Percentiles rank a stretch among this genome's conserved stretches.
phyloP scores from a whole-genome alignment of 495 filamentous ascomycete genomes.

The Podospora tetraspora region DNA sequence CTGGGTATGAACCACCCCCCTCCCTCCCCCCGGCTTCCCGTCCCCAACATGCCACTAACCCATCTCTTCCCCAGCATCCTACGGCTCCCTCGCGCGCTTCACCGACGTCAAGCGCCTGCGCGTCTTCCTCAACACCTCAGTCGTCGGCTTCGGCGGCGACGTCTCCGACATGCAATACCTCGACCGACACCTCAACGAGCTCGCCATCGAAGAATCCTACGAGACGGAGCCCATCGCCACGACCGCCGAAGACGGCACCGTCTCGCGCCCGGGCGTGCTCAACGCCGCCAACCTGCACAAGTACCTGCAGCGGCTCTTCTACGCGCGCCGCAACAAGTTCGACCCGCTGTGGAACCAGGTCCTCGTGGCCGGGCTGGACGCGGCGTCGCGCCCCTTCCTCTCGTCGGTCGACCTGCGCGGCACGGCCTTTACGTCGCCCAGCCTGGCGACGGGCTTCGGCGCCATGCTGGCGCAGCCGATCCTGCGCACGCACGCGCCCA shows the following conservation, averaged over 20 bases:
- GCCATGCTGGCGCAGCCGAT: constrained; percentile 89
- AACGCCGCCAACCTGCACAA: constrained; percentile 93
- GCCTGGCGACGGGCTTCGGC: constrained; percentile 89
- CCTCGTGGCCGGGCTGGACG: constrained; percentile 83
- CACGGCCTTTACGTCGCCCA: constrained; percentile 80
- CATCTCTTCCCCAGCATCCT: constrained; percentile 61
- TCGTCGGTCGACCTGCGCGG: constrained; percentile 87
- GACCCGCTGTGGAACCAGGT: constrained; percentile 97
- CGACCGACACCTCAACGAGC: constrained; percentile 77
- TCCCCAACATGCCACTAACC: constrained; percentile 4
- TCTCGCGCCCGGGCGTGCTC: constrained; percentile 45
- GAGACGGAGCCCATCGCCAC: constrained; percentile 40
- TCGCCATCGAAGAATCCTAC: constrained; percentile 88
- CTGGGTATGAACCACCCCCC: constrained; percentile 54
- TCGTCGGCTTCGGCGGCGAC: constrained; percentile 88
- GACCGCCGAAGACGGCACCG: constrained; percentile 30
- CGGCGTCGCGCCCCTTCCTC: constrained; percentile 74
- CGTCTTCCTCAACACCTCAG: constrained; percentile 67
- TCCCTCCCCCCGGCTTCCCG: background rate
- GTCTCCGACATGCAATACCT: constrained; percentile 98
- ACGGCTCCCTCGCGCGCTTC: constrained; percentile 95
- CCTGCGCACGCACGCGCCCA: constrained; percentile 71
- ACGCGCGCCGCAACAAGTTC: constrained; percentile 88
- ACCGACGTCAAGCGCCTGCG: constrained; percentile 88
- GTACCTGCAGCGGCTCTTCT: constrained; percentile 90